Base-by-base conservation (phyloP, 2,329 filamentous ascomycete species). In the Didymella keratinophila region DNA sequence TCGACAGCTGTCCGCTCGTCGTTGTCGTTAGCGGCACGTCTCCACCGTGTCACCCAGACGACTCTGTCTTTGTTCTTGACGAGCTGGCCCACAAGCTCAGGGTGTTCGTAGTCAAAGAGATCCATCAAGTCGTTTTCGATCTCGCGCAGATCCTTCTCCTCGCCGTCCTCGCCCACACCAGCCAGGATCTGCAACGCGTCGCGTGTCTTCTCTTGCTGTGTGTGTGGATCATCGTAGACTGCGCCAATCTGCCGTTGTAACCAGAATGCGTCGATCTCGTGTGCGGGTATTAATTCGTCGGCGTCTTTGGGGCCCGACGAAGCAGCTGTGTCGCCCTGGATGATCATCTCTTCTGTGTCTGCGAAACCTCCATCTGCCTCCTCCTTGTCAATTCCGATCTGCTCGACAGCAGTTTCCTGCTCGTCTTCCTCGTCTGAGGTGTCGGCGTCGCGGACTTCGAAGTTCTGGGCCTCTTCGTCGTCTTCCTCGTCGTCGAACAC, bases 51-150 rank as follows among this genome's bases (percentile, higher is more conserved):
- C 39, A 96, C 90, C 95, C 96, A 99, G 11, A 97, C 91, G 55
- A 99, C 88, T 81, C 95, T 96, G 70, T 97, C 92, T 56, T 92
- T 87, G 77, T 99, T 99, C 67, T 89, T 87, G 56, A 98, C 93
- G 16, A 99, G 84, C 76, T 92, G 94, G 64, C 92, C 89, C 25
- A 98, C 95, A 53, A 97, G 84, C 64, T 97, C 93, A 61, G 96
- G 92, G 71, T 97, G 91, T 70, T 98, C 94, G 71, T 96, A 99
- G 71, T 99, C 95, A 69, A 99, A 98, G 0, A 99, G 85, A 70
- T 97, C 95, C 91, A 98, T 98, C 57, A 99, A 83, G 63, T 99
- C 95, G 76, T 99, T 99, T 73, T 99, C 95, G 55, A 98, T 93
- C 71, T 99, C 94, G 70, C 94, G 89, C 28, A 98, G 82, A 14